Conservation (phyloP, 257 asterid species). For the Primulina eburnea region DNA sequence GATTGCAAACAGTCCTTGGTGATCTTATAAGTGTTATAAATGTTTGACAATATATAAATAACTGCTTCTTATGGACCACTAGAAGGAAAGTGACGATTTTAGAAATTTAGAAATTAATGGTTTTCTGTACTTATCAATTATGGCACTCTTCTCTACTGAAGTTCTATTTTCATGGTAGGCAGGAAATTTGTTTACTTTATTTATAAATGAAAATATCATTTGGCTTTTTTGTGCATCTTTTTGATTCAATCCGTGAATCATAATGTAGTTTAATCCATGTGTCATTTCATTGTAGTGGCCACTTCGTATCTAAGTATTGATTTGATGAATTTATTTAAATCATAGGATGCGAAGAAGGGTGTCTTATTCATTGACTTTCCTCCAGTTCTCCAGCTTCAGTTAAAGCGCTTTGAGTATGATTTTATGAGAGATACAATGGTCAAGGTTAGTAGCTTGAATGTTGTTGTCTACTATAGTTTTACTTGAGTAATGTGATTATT, state of each 20-base stretch:
- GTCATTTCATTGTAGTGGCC: constrained; percentile 6
- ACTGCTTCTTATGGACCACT: neutral
- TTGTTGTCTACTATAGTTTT: constrained; percentile 11
- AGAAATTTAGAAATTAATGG: no score
- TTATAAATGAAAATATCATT: neutral
- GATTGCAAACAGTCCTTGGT: neutral
- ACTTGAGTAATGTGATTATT: constrained; percentile 8
- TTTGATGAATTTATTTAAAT: constrained; percentile 30
- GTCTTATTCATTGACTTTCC: constrained; percentile 94
- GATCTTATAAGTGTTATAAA: neutral
- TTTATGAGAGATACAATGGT: constrained; percentile 95
- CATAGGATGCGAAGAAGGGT: constrained; percentile 97
- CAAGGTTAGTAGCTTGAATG: constrained; percentile 57
- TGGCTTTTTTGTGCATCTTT: constrained; percentile 16
- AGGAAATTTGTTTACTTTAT: constrained; percentile 6
- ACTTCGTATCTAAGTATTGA: constrained; percentile 10
- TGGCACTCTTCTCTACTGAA: neutral
- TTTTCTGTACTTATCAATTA: neutral
- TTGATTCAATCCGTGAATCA: constrained; percentile 20
- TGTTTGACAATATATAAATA: neutral
- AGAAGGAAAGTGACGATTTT: neutral
- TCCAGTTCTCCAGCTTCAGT: constrained; percentile 98
- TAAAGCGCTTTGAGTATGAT: constrained; percentile 96
- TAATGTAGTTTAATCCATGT: constrained; percentile 22
- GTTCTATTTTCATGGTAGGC: neutral